These are phyloP conservation scores for Paracoccidioides brasiliensis DNA, from an alignment of 2,329 filamentous ascomycete species.

Conservation along the genomic window DNA sequence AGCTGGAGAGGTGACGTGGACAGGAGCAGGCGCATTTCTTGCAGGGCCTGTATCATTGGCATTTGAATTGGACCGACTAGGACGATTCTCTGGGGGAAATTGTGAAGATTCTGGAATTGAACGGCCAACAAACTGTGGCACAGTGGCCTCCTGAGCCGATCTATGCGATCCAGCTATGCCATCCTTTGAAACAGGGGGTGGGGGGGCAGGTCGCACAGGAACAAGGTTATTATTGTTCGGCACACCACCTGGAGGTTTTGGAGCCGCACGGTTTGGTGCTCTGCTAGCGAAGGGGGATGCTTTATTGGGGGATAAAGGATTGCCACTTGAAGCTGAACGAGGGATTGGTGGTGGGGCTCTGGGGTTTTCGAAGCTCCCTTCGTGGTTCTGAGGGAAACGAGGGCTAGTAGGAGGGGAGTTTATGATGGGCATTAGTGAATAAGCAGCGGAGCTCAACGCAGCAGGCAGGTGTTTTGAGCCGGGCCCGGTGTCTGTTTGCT, in stretches of 20 bases:
- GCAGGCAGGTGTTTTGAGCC: slow-evolving; percentile 26
- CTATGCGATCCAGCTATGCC: slow-evolving; percentile 43
- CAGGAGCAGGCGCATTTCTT: slow-evolving; percentile 30
- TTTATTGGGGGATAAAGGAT: slow-evolving; percentile 38
- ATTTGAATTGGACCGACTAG: slow-evolving; percentile 56
- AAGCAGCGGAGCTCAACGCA: slow-evolving; percentile 33
- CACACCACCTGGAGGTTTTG: slow-evolving; percentile 62
- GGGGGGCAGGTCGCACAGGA: slow-evolving; percentile 32
- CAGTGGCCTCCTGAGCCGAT: slow-evolving; percentile 41
- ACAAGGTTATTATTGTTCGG: slow-evolving; percentile 22
- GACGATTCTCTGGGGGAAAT: slow-evolving; percentile 54
- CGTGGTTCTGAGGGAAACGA: slow-evolving; percentile 75
- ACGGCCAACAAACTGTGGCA: slow-evolving; percentile 31
- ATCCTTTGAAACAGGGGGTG: slow-evolving; percentile 27
- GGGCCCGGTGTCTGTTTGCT: slow-evolving; percentile 27
- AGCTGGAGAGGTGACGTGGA: slow-evolving; percentile 26
- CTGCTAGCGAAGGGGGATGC: slow-evolving; percentile 35
- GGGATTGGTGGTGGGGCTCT: slow-evolving; percentile 85
- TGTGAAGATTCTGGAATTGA: slow-evolving; percentile 42
- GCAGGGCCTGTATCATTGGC: slow-evolving; percentile 42
- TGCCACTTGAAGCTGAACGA: slow-evolving; percentile 24
- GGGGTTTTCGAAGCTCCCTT: slow-evolving; percentile 95
- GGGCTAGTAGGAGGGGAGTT: slow-evolving; percentile 72
- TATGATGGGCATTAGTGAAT: slow-evolving; percentile 47
- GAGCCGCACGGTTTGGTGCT: slow-evolving; percentile 72